Base-by-base conservation (phyloP, 441 rosid genomes). In the Croton laevigatus region DNA sequence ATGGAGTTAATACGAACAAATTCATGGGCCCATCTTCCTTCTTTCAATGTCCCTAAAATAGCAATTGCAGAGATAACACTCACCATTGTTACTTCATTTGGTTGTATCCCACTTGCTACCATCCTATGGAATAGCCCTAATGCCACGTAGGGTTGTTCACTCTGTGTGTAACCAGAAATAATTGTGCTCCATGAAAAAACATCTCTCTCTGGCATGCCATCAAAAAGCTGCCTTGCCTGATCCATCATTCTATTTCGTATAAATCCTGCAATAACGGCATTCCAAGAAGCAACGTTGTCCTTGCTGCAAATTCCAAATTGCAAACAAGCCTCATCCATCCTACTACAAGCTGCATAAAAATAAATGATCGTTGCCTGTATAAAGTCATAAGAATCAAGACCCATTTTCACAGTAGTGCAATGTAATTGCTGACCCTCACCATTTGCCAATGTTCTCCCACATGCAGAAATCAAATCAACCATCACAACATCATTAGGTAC, bases 161-260 rank as follows among this genome's bases (percentile, higher is more conserved):
- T 81, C 78, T 85, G 94, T 1, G 86, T 75, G 53, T 89, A 86
- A 72, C 94, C 94, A 16, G 91, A 86, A 40, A 93, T 87, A 86
- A 93, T 84, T n/a, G 88, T 78, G 68, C 88, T 93, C 98, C 97
- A 89, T 9, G 98, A 86, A 78, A 85, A 84, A 17, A 86, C 87
- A 76, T 93, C 97, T 83, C 86, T 87, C 77, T 79, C 80, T 20
- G 70, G 83, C 84, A 87, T 89, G 68, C 84, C 81, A 62, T 81
- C 63, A 67, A 91, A 93, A 61, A 89, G 69, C 70, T 82, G 68
- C 68, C 78, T 75, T 42, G 98, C 98, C 62, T 66, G 71, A 66
- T 85, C 85, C 62, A 83, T 76, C 90, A 81, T 82, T 73, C 89
- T 77, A 62, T 86, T 88, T 80, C 84, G 79, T 8, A 81, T 73